Evolutionary conservation across 805 yeast genomes (phyloP), one percentile per base, ranked within the genome.

Genomic region (Crinitomyces ghanaensis): DNA sequence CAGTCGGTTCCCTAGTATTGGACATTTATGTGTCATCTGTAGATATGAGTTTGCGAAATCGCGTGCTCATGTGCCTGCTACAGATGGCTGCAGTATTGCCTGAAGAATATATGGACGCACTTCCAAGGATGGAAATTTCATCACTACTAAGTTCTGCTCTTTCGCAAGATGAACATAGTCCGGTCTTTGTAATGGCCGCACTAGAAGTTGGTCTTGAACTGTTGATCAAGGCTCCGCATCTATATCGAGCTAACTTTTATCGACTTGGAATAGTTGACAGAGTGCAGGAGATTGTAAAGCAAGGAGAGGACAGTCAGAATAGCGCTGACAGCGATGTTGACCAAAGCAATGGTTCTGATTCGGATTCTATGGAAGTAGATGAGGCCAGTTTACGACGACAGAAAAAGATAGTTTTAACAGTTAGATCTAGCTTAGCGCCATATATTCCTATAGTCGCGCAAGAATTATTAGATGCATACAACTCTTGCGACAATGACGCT

Each of bases 1-100:
- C 36, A 14, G 26, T 33, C 19, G 30, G 35, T 8, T 41, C 44
- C 65, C 71, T 1, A 43, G 75, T 83, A 33, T 52, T 79, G 7
- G 73, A 70, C 39, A 66, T 81, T 6, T 83, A 76, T 46, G 74
- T 79, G 22, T 74, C 88, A 2, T 68, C 88, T 0, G 77, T 80
- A 49, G 83, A 80, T 38, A 71, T 65, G 41, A 70, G 69, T 11
- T 62, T 79, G 5, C 67, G 91, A 43, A 64, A 74, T 34, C 62
- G 68, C 33, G 70, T 69, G 1, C 54, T 80, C 15, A 54, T 74
- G 8, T 65, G 72, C 12, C 45, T 81, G 12, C 51, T 70, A 9
- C 65, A 82, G 40, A 62, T 76, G 11, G 52, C 71, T 1, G 53
- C 65, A 0, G 62, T 71, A 26, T 42, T 66, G 11, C 45, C 51